Base-by-base conservation (phyloP, 306 rosid species). In the Delonix regia region DNA sequence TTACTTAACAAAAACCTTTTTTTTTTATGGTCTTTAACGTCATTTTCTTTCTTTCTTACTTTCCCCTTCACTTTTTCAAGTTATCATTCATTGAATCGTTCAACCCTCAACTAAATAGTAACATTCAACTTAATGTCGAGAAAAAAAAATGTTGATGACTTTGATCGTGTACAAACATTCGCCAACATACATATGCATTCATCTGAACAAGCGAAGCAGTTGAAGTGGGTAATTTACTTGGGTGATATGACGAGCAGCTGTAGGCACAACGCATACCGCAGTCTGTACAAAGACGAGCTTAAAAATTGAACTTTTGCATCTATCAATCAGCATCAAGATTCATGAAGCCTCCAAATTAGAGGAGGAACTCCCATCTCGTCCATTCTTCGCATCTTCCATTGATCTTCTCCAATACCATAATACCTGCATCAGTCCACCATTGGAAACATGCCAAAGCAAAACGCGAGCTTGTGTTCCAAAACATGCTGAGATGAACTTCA, bases 351-450 rank as follows among this genome's bases (percentile, higher is more conserved):
- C 85, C 62, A 68, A 72, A 36, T 33, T 15, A 1, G 84, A 80
- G 61, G 68, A 1, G 24, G 45, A 59, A 10, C 30, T 71, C 4
- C 41, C 61, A 63, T 82, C 84, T 25, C 67, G 71, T 60, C 14
- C 24, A 48, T 52, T 72, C 39, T 82, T 34, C 22, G 78, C 75
- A 55, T 72, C 83, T 76, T 83, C 80, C 49, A 71, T 68, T 39
- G 71, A 73, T 44, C 67, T 83, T 80, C 80, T 83, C 86, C 68
- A 83, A 76, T 44, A 57, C 89, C 86, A 86, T 36, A 86, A 75
- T 45, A 81, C 57, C 73, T 86, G 86, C 85, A 86, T 80, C 73
- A 86, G 48, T 38, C 89, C 89, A 57, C 86, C 89, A 62, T 77
- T 86, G 27, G 76, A 85, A 12, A 80, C 83, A 77, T 86, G 85